Base-by-base conservation (phyloP, 2,329 filamentous ascomycete genomes). In the Sclerotinia borealis region DNA sequence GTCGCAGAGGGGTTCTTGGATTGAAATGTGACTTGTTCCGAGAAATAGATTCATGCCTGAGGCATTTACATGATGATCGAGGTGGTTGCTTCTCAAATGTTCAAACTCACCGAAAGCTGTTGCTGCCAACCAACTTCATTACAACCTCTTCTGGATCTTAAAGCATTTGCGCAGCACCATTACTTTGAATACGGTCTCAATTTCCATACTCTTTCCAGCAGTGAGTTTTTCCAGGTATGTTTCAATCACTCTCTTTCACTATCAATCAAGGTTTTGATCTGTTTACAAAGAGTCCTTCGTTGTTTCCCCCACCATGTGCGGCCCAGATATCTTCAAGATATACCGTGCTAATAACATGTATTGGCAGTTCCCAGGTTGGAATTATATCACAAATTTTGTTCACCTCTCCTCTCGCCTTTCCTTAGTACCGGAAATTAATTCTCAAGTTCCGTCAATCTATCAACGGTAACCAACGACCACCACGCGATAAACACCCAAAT, bases 401-500 rank as follows among this genome's bases (percentile, higher is more conserved):
- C 22, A 37, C 19, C 10, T 22, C 34, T 31, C 27, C 45, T 55
- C 17, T 29, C 17, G n/a, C 37, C 29, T 56, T 55, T 48, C 34
- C 34, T 10, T 48, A 49, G 37, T 45, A 27, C 29, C 54, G 54
- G 54, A 58, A 43, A 34, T 45, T 58, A 58, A 58, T 58, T 47
- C 43, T 29, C 10, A 45, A 58, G 29, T 34, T 25, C 54, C 54
- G 54, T 61, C 29, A 55, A 63, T 66, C 63, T 55, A 69, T 52
- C 62, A 65, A 65, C 59, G 63, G 61, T 61, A 45, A 59, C 39
- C 66, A 22, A 58, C 54, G 66, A 69, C 69, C 70, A 72, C 71
- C 70, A 72, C 71, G 72, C 71, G 71, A 73, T 72, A 71, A 72
- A 61, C 67, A 37, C 36, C 31, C 22, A 59, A 59, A 34, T 29